These are phyloP conservation scores for Taiozyma sp. DNA, from an alignment of 1,139 yeast genomes.

Conservation along the genomic window DNA sequence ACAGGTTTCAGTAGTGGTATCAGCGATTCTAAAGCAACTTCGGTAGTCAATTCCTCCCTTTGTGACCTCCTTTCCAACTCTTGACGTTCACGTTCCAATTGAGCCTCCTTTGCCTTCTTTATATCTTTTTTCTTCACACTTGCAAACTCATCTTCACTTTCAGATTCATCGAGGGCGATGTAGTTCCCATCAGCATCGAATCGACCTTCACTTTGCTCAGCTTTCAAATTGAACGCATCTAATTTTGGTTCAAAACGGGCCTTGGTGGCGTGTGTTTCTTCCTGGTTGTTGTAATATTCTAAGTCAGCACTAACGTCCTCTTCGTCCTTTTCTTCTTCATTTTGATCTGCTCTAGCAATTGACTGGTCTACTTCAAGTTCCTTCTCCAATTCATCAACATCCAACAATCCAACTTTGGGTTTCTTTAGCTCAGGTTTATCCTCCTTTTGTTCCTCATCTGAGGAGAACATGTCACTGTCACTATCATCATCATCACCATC, in stretches of 20 bases:
- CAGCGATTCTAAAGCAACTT: slow-evolving; percentile 32
- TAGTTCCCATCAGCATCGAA: slow-evolving; percentile 64
- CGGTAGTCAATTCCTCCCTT: slow-evolving; percentile 18
- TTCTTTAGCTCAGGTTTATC: not conserved
- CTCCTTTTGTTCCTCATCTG: slow-evolving; percentile 15
- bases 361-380: slow-evolving; percentile 10
- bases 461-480: slow-evolving; percentile 20
- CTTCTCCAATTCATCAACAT: slow-evolving; percentile 12
- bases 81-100: slow-evolving; percentile 26
- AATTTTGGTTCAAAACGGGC: slow-evolving; percentile 35
- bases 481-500: slow-evolving; percentile 12
- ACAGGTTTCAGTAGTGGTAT: slow-evolving; percentile 48
- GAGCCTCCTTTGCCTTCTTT: slow-evolving; percentile 40
- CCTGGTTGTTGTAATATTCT: slow-evolving; percentile 9
- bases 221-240: slow-evolving; percentile 58
- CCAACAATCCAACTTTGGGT: slow-evolving; percentile 7
- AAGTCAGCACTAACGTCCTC: slow-evolving; percentile 7
- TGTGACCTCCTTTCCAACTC: slow-evolving; percentile 3
- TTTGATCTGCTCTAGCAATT: not conserved
- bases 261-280: slow-evolving; percentile 3
- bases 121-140: slow-evolving; percentile 45
- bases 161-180: slow-evolving; percentile 34
- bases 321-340: slow-evolving; percentile 4
- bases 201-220: slow-evolving; percentile 55
- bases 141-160: slow-evolving; percentile 40